Base-by-base conservation (phyloP, 768 basidiomycete genomes). In the Piloderma croceum region DNA sequence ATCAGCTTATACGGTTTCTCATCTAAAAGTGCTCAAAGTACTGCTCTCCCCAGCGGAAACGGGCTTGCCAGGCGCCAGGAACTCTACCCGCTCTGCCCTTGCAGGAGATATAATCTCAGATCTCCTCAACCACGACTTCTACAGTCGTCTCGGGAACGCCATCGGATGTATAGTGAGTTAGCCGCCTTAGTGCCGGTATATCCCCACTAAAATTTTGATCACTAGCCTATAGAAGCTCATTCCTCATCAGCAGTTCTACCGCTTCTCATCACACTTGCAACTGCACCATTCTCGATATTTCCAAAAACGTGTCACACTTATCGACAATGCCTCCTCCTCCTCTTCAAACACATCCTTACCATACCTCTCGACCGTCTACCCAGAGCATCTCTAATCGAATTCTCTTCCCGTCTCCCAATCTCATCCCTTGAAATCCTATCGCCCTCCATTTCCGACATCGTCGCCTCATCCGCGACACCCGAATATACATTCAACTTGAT, bases 331-430 rank as follows among this genome's bases (percentile, higher is more conserved):
- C n/a, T n/a, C n/a, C n/a, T n/a, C n/a, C n/a, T n/a, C n/a, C 51
- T 85, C 21, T 48, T 86, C 38, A 53, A 65, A 12, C 60, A 66
- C 44, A 76, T 93, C 41, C 67, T 94, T 42, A 73, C 81, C 2
- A 67, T 93, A 31, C 84, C 87, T 0, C 63, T 90, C 1, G 83
- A 87, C 58, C 83, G 79, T 6, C 65, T 84, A 33, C 83, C 77
- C 25, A 65, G 81, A 15, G 58, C 63, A 1, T 71, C 77, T 17
- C 71, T 94, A 24, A 77, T 79, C 4, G 61, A 71, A 18, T 65
- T 96, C 31, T 79, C 83, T 12, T 67, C 77, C 12, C 66, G 70
- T 7, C 67, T 93, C 10, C 88, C 90, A 2, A 65, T 81, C 15
- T 56, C 63, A 11, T 59, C 63, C 9, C 40, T 73, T 17, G 50